Evolutionary conservation across 768 basidiomycete species (phyloP).

Genomic region (Rhizopogon vinicolor): DNA sequence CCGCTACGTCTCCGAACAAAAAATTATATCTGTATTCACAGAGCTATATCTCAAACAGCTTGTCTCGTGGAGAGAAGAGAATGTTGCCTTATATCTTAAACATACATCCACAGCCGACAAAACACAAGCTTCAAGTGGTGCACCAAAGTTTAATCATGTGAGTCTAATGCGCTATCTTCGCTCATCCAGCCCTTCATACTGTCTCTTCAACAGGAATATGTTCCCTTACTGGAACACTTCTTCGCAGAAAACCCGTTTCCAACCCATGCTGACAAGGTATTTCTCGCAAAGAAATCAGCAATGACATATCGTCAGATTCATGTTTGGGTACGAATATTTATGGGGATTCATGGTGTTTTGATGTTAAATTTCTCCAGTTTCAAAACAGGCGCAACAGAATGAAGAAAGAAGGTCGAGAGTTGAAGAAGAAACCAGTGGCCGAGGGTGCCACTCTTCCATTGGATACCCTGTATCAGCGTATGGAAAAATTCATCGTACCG

Average conservation of each 20-base stretch:
- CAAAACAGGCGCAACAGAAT: slow-evolving; percentile 41
- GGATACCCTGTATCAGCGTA: slow-evolving; percentile 19
- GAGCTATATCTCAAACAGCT: not conserved
- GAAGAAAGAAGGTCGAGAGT: slow-evolving; percentile 25
- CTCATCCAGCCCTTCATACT: no score
- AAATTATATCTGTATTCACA: fast-evolving
- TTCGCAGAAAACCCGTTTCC: slow-evolving; percentile 47
- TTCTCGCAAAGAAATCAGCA: slow-evolving; percentile 36
- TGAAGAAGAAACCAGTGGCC: slow-evolving; percentile 18
- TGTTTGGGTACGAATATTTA: slow-evolving; percentile 42
- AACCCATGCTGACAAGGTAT: slow-evolving; percentile 30
- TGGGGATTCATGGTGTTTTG: not conserved
- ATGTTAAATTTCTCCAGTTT: slow-evolving; percentile 30
- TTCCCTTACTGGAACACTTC: slow-evolving; percentile 41
- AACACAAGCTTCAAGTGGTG: fast-evolving
- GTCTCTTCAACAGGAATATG: slow-evolving; percentile 46
- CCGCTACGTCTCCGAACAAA: not conserved
- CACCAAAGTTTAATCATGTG: not conserved
- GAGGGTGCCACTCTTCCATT: slow-evolving; percentile 20
- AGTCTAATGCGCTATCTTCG: not conserved
- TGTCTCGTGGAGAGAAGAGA: not conserved
- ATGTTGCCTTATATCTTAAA: not conserved
- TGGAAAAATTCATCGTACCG: slow-evolving; percentile 22
- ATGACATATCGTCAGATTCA: slow-evolving; percentile 48
- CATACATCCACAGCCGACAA: not conserved